Evolutionary conservation across 2,329 filamentous ascomycete genomes (phyloP).

Genomic region (Orbilia ellipsospora): DNA sequence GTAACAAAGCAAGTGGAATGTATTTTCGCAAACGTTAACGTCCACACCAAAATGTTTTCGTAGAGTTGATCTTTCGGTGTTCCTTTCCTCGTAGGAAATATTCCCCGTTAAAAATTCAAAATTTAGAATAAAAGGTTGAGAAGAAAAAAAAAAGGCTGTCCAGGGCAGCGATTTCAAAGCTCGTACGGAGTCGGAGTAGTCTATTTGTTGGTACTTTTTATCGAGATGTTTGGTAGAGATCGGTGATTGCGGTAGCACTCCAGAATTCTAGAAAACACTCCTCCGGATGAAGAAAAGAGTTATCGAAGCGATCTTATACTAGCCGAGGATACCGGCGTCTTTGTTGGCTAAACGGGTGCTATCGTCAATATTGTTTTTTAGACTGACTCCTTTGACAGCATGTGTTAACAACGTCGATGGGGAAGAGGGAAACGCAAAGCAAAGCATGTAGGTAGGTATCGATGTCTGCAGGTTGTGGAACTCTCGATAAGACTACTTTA

Average conservation of each 20-base stretch:
- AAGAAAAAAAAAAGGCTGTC: no score
- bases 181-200: no score
- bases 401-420: background rate
- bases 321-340: background rate
- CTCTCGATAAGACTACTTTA: background rate
- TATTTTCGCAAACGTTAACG: constrained; percentile 47
- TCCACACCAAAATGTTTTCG: constrained; percentile 47
- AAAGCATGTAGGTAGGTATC: background rate
- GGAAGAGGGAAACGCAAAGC: background rate
- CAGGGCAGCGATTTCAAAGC: no score
- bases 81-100: background rate
- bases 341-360: constrained; percentile 2
- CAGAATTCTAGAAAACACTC: background rate
- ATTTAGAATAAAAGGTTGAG: no score
- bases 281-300: background rate
- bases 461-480: background rate
- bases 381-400: background rate
- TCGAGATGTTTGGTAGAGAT: background rate
- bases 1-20: constrained; percentile 33
- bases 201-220: background rate
- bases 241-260: background rate
- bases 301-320: no score
- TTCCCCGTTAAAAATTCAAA: no score
- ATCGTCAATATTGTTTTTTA: background rate
- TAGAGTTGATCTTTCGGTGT: constrained; percentile 9